Base-by-base conservation (phyloP, 2,329 filamentous ascomycete genomes). In the Colletotrichum sp. region DNA sequence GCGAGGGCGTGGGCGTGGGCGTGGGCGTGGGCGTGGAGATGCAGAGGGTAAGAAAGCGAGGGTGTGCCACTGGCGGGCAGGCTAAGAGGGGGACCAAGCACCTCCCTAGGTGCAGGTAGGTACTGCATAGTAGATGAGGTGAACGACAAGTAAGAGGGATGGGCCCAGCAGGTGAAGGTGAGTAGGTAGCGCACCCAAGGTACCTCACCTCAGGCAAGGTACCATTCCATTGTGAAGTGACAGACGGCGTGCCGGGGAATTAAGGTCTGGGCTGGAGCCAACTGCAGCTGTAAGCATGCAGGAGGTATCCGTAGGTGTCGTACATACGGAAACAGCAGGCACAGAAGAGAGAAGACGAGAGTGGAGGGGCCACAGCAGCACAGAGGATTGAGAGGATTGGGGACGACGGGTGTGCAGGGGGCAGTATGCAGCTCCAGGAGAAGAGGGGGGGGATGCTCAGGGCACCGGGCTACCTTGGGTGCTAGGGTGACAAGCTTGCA, bases 31-130 rank as follows among this genome's bases (percentile, higher is more conserved):
- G 13, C 24, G 24, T 27, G 54, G 36, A 66, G 47, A 16, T 21
- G 64, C 12, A 31, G 31, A 70, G 66, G 70, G 62, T 47, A 51
- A 73, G 59, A 66, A 69, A 29, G 16, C 33, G 69, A 61, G 33
- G 65, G 69, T 38, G 70, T 64, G 57, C 70, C 66, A 72, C 66
- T 70, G 66, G 58, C 47, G 70, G 51, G 29, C 58, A 36, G 62
- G 58, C 66, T 71, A 73, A 55, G 62, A 71, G 61, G 62, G n/a
- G 71, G 68, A 71, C 71, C 71, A 73, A 73, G 71, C 71, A 71
- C 71, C 55, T 47, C 38, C 36, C 38, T 5, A 18, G 18, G 51
- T 12, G 67, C 18, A n/a, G 36, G 34, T 13, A 18, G n/a, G 47
- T n/a, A n/a, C n/a, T n/a, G n/a, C n/a, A n/a, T n/a, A n/a, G n/a